Percentiles rank a stretch among this genome's conserved stretches.
phyloP scores from a whole-genome alignment of 164 flowering plant genomes.

The Chimonanthus praecox region DNA sequence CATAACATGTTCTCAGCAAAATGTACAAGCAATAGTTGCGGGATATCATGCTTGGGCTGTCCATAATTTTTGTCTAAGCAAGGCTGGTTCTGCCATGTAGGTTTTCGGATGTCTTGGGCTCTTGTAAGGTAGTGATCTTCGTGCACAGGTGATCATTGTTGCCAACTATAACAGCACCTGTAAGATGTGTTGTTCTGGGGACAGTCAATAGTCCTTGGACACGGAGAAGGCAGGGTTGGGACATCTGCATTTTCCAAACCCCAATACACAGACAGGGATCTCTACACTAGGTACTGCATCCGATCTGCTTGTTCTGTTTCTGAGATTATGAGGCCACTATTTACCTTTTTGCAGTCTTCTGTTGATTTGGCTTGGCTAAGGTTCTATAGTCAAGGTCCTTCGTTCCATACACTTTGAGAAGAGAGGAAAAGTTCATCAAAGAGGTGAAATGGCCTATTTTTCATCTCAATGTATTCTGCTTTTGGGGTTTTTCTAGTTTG shows the following conservation, averaged over 20 bases:
- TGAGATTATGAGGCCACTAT: background rate
- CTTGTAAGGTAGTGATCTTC: background rate
- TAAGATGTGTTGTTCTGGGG: conserved; percentile 5
- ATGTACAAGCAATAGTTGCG: background rate
- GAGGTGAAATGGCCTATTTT: background rate
- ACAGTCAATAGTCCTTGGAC: background rate
- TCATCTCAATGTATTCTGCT: background rate
- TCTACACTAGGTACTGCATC: background rate
- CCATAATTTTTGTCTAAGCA: background rate
- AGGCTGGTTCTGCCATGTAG: background rate
- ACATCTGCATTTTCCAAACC: background rate
- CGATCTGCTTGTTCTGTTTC: background rate
- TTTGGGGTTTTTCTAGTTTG: background rate
- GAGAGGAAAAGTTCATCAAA: background rate
- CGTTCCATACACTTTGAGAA: background rate
- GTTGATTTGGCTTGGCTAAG: background rate
- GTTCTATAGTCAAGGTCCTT: background rate
- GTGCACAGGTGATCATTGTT: background rate
- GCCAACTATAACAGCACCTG: background rate
- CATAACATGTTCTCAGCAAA: background rate
- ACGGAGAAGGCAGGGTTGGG: background rate
- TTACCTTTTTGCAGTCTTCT: background rate
- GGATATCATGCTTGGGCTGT: conserved; percentile 2
- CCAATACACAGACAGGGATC: background rate
- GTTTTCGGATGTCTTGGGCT: background rate